phyloP scores from a whole-genome alignment of 441 rosid genomes.

The Brassica balearica region DNA sequence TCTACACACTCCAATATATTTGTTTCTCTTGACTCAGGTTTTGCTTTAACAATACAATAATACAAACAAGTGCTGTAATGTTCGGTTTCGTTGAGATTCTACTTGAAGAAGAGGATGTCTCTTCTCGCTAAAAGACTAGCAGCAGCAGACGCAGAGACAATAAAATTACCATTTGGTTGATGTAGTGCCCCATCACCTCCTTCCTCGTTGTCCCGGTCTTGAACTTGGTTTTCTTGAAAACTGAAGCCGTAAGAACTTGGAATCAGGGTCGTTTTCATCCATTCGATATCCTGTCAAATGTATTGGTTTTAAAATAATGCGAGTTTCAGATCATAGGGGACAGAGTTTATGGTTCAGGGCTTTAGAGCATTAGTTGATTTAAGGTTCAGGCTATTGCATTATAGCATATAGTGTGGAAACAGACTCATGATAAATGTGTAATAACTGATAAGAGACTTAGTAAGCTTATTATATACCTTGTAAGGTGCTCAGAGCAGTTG shows the following conservation, averaged over 20 bases:
- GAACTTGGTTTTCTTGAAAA: conserved; percentile 83
- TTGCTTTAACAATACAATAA: conserved; percentile 15
- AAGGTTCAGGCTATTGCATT: neutral
- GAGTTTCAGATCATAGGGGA: neutral
- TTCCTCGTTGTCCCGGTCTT: conserved; percentile 65
- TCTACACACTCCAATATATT: conserved; percentile 33
- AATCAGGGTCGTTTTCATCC: conserved; percentile 80
- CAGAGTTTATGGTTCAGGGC: neutral
- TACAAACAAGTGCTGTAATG: conserved; percentile 23
- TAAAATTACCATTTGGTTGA: conserved; percentile 21
- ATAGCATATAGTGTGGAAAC: neutral
- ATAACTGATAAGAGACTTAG: conserved; percentile 4
- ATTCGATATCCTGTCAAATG: conserved; percentile 65
- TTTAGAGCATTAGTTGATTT: neutral
- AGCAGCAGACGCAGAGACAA: conserved; percentile 9
- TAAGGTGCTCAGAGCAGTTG: conserved; percentile 88
- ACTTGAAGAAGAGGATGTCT: conserved; percentile 20
- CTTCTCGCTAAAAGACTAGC: conserved; percentile 13
- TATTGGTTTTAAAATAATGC: neutral
- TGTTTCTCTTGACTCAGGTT: conserved; percentile 15
- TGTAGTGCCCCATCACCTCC: conserved; percentile 46
- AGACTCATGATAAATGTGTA: neutral
- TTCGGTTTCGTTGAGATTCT: conserved; percentile 31
- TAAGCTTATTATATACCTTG: conserved; percentile 61
- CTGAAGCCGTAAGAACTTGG: conserved; percentile 75